A percentile compares a stretch with the other conserved stretches of the same genome.
Evolutionary conservation across 306 rosid genomes (phyloP).

Genomic region (Ochetophila trinervis): DNA sequence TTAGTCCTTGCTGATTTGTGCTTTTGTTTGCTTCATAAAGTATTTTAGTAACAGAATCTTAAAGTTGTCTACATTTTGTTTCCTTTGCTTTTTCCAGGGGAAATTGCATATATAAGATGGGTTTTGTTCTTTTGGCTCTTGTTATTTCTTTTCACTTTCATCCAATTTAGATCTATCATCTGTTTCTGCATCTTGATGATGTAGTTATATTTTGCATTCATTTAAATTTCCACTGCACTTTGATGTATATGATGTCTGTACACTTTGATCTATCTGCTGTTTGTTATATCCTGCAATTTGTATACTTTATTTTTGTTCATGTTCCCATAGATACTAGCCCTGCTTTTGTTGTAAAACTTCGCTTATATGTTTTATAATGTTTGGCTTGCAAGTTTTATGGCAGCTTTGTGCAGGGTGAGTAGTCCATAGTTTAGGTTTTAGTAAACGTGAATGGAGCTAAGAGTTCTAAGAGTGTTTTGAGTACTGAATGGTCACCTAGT

Average conservation of each 20-base stretch:
- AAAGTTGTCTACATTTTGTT: not conserved
- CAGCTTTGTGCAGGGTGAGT: not conserved
- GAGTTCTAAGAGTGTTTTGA: not conserved
- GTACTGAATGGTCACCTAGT: too few relatives aligned
- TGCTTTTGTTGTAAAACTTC: not conserved
- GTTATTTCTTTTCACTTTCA: not conserved
- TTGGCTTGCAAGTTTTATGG: not conserved
- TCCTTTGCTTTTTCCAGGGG: not conserved
- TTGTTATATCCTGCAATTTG: not conserved
- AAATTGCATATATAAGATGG: not conserved
- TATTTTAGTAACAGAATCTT: not conserved
- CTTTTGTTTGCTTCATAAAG: not conserved
- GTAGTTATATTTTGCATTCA: not conserved
- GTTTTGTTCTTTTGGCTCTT: not conserved
- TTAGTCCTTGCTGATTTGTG: not conserved
- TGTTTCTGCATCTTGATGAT: not conserved
- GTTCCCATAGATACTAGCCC: not conserved
- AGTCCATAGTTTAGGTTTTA: not conserved
- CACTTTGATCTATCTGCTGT: not conserved
- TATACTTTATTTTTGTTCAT: not conserved
- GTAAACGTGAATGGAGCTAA: not conserved
- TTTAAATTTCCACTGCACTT: not conserved
- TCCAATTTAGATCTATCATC: not conserved
- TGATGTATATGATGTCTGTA: not conserved
- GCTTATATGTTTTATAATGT: not conserved